Conservation (phyloP, 805 yeast species). For the Yamadazyma akitaensis region DNA sequence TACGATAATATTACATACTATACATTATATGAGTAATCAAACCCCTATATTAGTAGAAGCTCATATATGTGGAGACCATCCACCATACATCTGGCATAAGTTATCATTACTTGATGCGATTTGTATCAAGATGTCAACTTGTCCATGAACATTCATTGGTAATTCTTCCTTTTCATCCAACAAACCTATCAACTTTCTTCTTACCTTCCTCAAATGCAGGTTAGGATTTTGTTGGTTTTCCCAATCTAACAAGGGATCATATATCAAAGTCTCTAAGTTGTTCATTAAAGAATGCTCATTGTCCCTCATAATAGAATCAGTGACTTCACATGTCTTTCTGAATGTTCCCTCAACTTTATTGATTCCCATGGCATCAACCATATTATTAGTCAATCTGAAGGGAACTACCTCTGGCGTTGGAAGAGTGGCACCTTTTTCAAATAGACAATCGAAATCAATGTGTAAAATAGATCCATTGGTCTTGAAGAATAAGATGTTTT, state of each 20-base stretch:
- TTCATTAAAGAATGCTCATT: slow-evolving; percentile 87
- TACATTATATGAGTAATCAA: not conserved
- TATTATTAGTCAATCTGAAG: slow-evolving; percentile 83
- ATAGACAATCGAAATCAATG: slow-evolving; percentile 95
- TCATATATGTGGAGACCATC: slow-evolving; percentile 62
- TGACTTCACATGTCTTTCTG: slow-evolving; percentile 80
- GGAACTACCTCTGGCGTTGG: slow-evolving; percentile 93
- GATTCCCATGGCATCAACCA: slow-evolving; percentile 90
- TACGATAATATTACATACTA: not conserved
- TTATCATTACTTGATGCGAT: slow-evolving; percentile 73
- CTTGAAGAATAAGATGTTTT: slow-evolving; percentile 74
- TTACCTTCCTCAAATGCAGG: slow-evolving; percentile 64
- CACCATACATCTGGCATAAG: slow-evolving; percentile 83
- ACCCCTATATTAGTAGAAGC: not conserved
- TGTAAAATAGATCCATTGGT: slow-evolving; percentile 79
- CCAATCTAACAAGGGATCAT: slow-evolving; percentile 91
- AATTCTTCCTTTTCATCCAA: slow-evolving; percentile 74
- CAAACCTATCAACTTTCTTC: slow-evolving; percentile 82
- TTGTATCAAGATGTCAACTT: slow-evolving; percentile 83
- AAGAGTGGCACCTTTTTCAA: slow-evolving; percentile 75
- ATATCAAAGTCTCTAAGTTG: slow-evolving; percentile 84
- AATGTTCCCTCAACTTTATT: slow-evolving; percentile 89
- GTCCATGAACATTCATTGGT: slow-evolving; percentile 87
- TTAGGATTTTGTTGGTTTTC: slow-evolving; percentile 52
- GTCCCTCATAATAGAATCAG: slow-evolving; percentile 64